Base-by-base conservation (phyloP, 768 basidiomycete species). In the Boletus vermiculosoides region DNA sequence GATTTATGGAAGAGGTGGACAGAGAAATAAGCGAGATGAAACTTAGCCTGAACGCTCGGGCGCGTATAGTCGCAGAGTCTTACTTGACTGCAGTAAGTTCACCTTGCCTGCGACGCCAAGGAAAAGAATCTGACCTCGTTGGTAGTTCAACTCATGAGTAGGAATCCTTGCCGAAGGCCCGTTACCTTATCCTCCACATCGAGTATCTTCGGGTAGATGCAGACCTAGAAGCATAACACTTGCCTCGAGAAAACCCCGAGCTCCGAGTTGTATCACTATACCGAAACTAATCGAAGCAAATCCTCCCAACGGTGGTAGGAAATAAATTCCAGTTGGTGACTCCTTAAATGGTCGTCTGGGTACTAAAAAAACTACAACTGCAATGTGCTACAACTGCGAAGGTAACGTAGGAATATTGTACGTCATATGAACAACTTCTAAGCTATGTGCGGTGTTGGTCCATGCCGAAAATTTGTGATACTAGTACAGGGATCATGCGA, bases 11-110 rank as follows among this genome's bases (percentile, higher is more conserved):
- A 68, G 97, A 98, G 66, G 97, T 99, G 1, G 97, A 99, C 75
- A 94, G 92, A 74, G 97, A 99, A 75, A 98, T 99, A 69, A 97
- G 94, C 58, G 97, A 98, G 74, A 98, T 98, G 92, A 98, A 98
- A 71, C 85, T 99, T 15, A 93, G 89, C 66, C 79, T 98, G 60
- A 99, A 98, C 68, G 94, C 94, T 20, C 83, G 97, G 54, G 94
- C 96, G 1, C 91, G 97, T 72, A 98, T 90, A 54, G 96, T 98
- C 28, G 97, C 97, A 39, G 97, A 98, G 74, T 94, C 93, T 13
- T 98, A 98, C 74, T 78, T 98, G 65, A 84, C 84, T 56, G 89
- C 91, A n/a, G 94, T 94, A 71, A 71, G 93, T 59, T 28, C 47
- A 39, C n/a, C 6, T 41, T 23, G 6, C 25, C 22, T 28, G 45